Conservation (phyloP, 305 asterid species). For the Plantago coronopus region DNA sequence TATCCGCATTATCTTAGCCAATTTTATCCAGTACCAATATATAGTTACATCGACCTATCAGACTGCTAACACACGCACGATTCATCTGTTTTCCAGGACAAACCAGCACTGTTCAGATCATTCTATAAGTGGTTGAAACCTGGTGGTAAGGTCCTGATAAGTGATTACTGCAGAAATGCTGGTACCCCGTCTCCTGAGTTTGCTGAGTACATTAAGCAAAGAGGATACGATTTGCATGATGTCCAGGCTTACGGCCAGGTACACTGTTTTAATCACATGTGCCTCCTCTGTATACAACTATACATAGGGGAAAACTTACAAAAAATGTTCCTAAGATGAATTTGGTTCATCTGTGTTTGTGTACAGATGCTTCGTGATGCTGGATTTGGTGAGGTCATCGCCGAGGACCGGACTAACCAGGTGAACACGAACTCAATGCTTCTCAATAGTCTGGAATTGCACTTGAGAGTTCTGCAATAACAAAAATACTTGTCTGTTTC, state of each 20-base stretch:
- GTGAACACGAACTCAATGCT: conserved; percentile 29
- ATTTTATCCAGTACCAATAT: no score
- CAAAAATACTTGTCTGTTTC: not conserved
- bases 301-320: no score
- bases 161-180: conserved; percentile 81
- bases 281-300: not conserved
- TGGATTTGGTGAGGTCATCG: conserved; percentile 73
- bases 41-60: no score
- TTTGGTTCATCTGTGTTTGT: conserved; percentile 8
- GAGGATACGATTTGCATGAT: conserved; percentile 84
- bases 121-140: conserved; percentile 98
- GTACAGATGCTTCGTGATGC: conserved; percentile 87
- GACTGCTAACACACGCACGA: not conserved
- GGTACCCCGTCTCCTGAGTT: conserved; percentile 75
- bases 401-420: conserved; percentile 93
- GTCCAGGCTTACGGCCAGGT: conserved; percentile 86
- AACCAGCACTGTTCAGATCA: conserved; percentile 73
- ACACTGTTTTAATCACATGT: not conserved
- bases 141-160: conserved; percentile 85
- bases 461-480: not conserved
- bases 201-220: conserved; percentile 71
- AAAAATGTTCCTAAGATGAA: no score
- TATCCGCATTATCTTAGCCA: conserved; percentile 13
- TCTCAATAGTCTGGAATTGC: not conserved
- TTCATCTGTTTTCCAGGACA: conserved; percentile 59